Conservation (phyloP, 164 flowering plant species). For the Liquidambar formosana region DNA sequence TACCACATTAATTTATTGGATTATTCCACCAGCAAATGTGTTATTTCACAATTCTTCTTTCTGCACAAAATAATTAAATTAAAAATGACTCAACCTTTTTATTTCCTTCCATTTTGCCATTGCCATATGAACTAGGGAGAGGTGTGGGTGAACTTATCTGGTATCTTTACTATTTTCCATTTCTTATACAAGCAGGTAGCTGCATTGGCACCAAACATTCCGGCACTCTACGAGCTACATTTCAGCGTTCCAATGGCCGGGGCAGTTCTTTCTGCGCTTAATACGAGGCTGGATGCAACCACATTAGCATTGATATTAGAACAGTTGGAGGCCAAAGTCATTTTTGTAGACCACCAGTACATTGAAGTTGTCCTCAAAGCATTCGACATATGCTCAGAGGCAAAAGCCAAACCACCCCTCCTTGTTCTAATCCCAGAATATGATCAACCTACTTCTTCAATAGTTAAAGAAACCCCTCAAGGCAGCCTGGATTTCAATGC, state of each 20-base stretch:
- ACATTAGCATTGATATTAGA: slow-evolving; percentile 39
- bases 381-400: slow-evolving; percentile 11
- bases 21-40: no score
- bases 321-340: slow-evolving; percentile 48
- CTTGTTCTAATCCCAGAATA: slow-evolving; percentile 21
- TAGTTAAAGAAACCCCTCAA: background rate
- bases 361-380: slow-evolving; percentile 19
- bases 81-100: no score
- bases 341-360: slow-evolving; percentile 42
- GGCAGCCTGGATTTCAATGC: slow-evolving; percentile 25
- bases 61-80: no score
- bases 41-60: no score
- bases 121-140: no score
- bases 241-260: slow-evolving; percentile 81
- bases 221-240: slow-evolving; percentile 71
- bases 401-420: slow-evolving; percentile 7
- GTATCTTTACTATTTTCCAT: no score
- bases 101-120: no score
- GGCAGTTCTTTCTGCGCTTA: slow-evolving; percentile 61
- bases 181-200: slow-evolving; percentile 44
- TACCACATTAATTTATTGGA: no score
- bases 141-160: no score
- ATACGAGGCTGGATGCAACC: slow-evolving; percentile 46
- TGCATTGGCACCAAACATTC: slow-evolving; percentile 61
- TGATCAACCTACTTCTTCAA: background rate